These are phyloP conservation scores for Lachnellula occidentalis DNA, from an alignment of 2,329 filamentous ascomycete species.

Conservation along the genomic window DNA sequence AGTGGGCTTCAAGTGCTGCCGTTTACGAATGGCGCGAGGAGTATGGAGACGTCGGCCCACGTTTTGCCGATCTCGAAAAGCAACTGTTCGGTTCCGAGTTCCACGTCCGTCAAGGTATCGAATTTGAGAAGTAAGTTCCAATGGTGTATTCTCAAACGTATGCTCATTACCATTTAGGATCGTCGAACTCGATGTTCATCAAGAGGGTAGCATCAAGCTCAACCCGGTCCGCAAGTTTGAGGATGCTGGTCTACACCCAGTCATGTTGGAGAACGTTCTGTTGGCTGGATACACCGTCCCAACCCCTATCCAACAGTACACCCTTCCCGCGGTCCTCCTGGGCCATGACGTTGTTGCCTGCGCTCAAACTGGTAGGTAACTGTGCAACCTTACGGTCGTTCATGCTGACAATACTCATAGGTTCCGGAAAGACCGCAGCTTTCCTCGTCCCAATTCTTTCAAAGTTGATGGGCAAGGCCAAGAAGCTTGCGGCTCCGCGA, in stretches of 20 bases:
- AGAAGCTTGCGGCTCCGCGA: conserved; percentile 74
- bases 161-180: conserved; percentile 41
- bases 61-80: conserved; percentile 62
- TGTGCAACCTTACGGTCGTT: conserved; percentile 1
- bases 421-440: conserved; percentile 92
- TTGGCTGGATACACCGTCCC: conserved; percentile 66
- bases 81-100: conserved; percentile 63
- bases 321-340: conserved; percentile 70
- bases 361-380: conserved; percentile 80
- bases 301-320: conserved; percentile 84
- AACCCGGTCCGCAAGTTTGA: conserved; percentile 55
- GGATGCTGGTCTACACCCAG: conserved; percentile 77
- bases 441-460: conserved; percentile 87
- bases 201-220: conserved; percentile 51
- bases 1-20: conserved; percentile 26
- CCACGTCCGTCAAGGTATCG: conserved; percentile 49
- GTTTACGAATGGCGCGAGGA: conserved; percentile 83
- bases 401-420: conserved; percentile 41
- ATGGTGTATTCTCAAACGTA: neutral
- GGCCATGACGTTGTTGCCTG: conserved; percentile 81
- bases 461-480: conserved; percentile 91
- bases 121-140: conserved; percentile 55
- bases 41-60: conserved; percentile 77
- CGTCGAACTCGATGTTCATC: conserved; percentile 46
- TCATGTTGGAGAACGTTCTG: conserved; percentile 71